These are phyloP conservation scores for Carpinus viminea DNA, from an alignment of 306 rosid genomes.

Conservation along the genomic window DNA sequence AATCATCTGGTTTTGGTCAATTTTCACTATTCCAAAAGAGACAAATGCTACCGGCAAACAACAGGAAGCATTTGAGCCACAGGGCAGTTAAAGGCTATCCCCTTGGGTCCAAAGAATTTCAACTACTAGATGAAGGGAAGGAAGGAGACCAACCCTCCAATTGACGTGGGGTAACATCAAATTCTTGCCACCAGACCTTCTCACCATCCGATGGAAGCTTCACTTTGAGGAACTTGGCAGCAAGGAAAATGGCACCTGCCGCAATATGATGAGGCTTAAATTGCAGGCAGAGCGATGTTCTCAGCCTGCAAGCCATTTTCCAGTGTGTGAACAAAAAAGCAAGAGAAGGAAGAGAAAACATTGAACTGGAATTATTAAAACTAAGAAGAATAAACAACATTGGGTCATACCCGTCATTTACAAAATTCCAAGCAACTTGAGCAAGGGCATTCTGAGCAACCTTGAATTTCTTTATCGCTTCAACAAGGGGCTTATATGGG, in stretches of 20 bases:
- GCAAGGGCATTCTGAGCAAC: conserved; percentile 99
- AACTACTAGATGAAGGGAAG: conserved; percentile 42
- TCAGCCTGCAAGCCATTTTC: conserved; percentile 83
- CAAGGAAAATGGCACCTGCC: conserved; percentile 99
- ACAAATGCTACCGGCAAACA: background rate
- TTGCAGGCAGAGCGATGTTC: conserved; percentile 99
- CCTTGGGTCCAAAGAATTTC: conserved; percentile 29
- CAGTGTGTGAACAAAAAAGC: conserved; percentile 52
- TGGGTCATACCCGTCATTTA: conserved; percentile 90
- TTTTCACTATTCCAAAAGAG: background rate
- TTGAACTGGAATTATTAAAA: conserved; percentile 23
- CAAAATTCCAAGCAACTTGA: conserved; percentile 99
- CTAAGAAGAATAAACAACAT: conserved; percentile 46
- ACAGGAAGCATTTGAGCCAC: background rate
- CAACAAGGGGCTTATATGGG: conserved; percentile 98
- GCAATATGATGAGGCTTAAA: conserved; percentile 98
- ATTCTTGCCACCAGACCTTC: conserved; percentile 99
- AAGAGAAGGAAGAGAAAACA: conserved; percentile 29
- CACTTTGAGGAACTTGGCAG: conserved; percentile 97
- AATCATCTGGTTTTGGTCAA: background rate
- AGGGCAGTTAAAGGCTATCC: background rate
- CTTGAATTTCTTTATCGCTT: conserved; percentile 96
- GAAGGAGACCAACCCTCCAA: conserved; percentile 95
- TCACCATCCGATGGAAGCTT: conserved; percentile 99
- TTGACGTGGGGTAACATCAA: conserved; percentile 98